Evolutionary conservation across 805 yeast genomes (phyloP).

Genomic region (Candida anglica): DNA sequence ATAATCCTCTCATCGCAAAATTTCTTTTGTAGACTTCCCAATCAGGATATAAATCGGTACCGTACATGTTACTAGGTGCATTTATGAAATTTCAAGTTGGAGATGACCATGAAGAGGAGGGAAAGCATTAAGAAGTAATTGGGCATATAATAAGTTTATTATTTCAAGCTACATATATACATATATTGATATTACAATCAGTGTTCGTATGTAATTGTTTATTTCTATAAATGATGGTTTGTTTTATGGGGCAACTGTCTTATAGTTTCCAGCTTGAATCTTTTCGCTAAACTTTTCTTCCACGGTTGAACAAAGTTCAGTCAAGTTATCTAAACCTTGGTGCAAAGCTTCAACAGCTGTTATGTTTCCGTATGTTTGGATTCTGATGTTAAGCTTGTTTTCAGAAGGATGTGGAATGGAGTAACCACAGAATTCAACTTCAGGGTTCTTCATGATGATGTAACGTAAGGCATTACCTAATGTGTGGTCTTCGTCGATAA

Average conservation of each 20-base stretch:
- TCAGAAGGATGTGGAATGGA: conserved; percentile 98
- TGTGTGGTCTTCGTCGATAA: conserved; percentile 92
- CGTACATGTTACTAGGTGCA: neutral
- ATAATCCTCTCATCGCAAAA: conserved; percentile 5
- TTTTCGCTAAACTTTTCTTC: conserved; percentile 74
- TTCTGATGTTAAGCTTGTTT: conserved; percentile 79
- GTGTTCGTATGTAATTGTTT: no score
- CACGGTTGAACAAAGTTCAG: conserved; percentile 76
- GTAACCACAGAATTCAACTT: conserved; percentile 97
- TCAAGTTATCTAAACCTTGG: conserved; percentile 83
- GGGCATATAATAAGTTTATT: no score
- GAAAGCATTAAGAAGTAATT: no score
- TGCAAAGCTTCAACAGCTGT: conserved; percentile 92
- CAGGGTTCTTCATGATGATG: conserved; percentile 95
- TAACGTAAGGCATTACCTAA: conserved; percentile 91
- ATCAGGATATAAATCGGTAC: conserved; percentile 5
- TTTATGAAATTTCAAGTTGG: no score
- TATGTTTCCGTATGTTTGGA: conserved; percentile 83
- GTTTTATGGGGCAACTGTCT: conserved; percentile 45
- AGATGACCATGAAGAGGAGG: no score
- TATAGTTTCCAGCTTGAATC: conserved; percentile 53
- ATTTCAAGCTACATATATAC: neutral
- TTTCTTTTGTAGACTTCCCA: conserved; percentile 6
- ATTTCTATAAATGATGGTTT: neutral
- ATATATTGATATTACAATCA: no score